A percentile compares a stretch with the other conserved stretches of the same genome.
Conservation (phyloP, 176 grass and related monocot genomes). For the Rhynchospora breviuscula region DNA sequence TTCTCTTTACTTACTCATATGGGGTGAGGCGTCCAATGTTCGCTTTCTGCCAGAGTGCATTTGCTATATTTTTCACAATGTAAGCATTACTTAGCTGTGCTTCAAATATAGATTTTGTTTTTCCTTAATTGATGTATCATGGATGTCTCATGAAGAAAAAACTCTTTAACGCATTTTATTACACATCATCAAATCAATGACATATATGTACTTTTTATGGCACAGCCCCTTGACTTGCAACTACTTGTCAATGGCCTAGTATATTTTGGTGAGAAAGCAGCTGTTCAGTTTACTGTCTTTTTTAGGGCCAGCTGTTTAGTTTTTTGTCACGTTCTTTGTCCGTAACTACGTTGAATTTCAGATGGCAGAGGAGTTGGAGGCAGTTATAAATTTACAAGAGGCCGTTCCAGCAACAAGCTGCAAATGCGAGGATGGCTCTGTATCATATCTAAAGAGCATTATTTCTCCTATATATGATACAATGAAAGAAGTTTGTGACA, state of each 20-base stretch:
- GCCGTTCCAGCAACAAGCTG: slow-evolving; percentile 56
- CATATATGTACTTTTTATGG: not conserved
- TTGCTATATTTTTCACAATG: slow-evolving; percentile 98
- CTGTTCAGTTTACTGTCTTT: not conserved
- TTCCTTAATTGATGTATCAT: not conserved
- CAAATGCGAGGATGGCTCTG: slow-evolving; percentile 35
- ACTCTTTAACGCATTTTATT: not conserved
- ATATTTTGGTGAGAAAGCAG: slow-evolving; percentile 1
- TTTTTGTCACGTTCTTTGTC: not conserved
- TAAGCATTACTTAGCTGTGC: slow-evolving; percentile 37
- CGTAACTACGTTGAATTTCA: slow-evolving; percentile 29
- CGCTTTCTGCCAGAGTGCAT: slow-evolving; percentile 94
- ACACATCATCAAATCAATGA: not conserved
- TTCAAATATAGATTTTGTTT: not conserved
- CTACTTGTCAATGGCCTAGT: slow-evolving; percentile 14
- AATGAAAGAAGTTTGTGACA: slow-evolving; percentile 50
- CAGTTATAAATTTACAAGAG: slow-evolving; percentile 80
- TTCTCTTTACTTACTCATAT: slow-evolving; percentile 85
- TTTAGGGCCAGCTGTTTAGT: not conserved
- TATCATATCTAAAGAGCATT: slow-evolving; percentile 64
- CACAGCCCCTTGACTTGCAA: not conserved
- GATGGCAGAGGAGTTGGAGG: slow-evolving; percentile 96
- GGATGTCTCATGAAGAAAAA: not conserved
- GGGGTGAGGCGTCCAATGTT: slow-evolving; percentile 93
- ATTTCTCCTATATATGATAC: slow-evolving; percentile 85